Evolutionary conservation across 2,329 filamentous ascomycete species (phyloP), one percentile per base, ranked within the genome.

Genomic region (Fusarium hainanense): DNA sequence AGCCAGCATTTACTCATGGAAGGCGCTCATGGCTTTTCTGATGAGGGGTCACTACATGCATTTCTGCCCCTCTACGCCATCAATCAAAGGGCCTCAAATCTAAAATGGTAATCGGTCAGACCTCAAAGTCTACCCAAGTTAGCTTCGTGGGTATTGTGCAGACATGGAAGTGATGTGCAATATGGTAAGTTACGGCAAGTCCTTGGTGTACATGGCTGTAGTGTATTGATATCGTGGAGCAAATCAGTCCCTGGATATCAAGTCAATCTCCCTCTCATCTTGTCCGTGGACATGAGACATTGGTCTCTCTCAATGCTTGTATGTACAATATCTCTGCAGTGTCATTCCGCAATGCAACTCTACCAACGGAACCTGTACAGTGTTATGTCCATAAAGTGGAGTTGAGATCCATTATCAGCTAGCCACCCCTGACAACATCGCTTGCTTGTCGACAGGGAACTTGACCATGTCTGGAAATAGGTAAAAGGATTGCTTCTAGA

Each of bases 31-130:
- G 52, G 52, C 52, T 55, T 46, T 41, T 58, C 21, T 25, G 30
- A 34, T 41, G 37, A 48, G 23, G 40, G 43, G 25, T 41, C 50
- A 56, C 32, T 40, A 40, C 20, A 28, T 46, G 25, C 28, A 46
- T 23, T 34, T 37, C n/a, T 25, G 30, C 48, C 30, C n/a, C 56
- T 40, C 40, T 14, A 46, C 32, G 25, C 40, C 60, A 41, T 44
- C 18, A 32, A 59, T 40, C 18, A 46, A 65, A 41, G 46, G 60
- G 46, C 60, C 60, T 65, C 54, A 65, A 64, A 65, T 48, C 28
- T 40, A 59, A 65, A 52, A 51, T 59, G 47, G 46, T 9, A 59
- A 48, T 59, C 60, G 54, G 60, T 65, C 47, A 65, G 60, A 65
- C 56, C 51, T 37, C 25, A 51, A 51, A 51, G 32, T 51, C 23